Evolutionary conservation across 768 basidiomycete genomes (phyloP).

Genomic region (Leucosporidium creatinivorum): DNA sequence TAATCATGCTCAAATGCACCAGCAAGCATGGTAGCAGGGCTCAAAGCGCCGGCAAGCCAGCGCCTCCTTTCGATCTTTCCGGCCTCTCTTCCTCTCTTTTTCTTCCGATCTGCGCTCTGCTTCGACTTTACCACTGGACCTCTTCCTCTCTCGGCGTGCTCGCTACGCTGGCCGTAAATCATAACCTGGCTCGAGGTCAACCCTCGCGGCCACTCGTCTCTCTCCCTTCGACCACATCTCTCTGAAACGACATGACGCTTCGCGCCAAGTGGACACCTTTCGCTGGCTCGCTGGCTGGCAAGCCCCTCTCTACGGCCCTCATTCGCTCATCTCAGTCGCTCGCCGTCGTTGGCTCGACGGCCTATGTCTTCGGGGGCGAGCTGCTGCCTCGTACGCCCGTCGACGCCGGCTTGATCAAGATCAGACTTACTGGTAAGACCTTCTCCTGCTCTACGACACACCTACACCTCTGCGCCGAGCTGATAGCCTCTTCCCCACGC

Average conservation of each 20-base stretch:
- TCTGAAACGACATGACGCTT: neutral
- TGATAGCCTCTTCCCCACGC: no score
- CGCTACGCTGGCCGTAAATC: no score
- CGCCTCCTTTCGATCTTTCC: no score
- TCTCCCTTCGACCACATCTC: neutral
- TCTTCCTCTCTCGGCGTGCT: no score
- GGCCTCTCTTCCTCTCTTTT: no score
- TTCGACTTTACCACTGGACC: no score
- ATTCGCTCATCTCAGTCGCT: conserved; percentile 48
- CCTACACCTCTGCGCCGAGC: neutral
- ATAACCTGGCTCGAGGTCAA: no score
- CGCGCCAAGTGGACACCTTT: conserved; percentile 2
- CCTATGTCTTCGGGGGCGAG: conserved; percentile 48
- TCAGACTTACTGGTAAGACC: conserved; percentile 29
- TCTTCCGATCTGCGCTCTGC: no score
- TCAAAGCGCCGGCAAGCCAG: no score
- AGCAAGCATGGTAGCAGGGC: no score
- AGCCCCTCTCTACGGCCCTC: conserved; percentile 5
- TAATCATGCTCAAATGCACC: no score
- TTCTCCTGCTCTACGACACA: neutral
- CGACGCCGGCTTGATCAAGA: conserved; percentile 36
- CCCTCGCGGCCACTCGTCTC: neutral
- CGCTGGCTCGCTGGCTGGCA: neutral
- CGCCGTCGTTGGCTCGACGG: conserved; percentile 39
- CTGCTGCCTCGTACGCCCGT: conserved; percentile 47